A percentile compares a stretch with the other conserved stretches of the same genome.
These are phyloP conservation scores for Colletotrichum camelliae DNA, from an alignment of 2,329 filamentous ascomycete genomes.

Conservation along the genomic window DNA sequence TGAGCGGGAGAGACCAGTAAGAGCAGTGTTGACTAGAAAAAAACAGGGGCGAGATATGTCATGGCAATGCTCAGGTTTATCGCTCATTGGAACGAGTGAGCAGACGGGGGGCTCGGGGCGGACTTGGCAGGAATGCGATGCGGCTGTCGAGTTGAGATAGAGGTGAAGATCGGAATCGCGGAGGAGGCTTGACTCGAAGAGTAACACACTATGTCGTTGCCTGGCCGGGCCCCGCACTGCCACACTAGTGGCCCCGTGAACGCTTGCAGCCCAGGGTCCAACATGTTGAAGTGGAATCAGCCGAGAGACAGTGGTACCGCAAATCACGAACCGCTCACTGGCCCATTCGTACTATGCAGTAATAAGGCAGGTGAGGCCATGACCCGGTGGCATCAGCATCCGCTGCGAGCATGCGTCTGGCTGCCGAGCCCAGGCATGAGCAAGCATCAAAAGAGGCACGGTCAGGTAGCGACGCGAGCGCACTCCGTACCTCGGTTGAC, in stretches of 20 bases:
- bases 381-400: neutral
- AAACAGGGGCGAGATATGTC: constrained; percentile 9
- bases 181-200: constrained; percentile 20
- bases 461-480: neutral
- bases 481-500: neutral
- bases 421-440: neutral
- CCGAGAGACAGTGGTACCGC: constrained; percentile 14
- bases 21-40: neutral
- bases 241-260: constrained; percentile 21
- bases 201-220: constrained; percentile 12
- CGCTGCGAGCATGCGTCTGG: neutral
- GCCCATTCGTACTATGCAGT: neutral
- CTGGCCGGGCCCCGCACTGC: constrained; percentile 19
- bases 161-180: constrained; percentile 23
- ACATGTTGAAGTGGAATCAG: constrained; percentile 16
- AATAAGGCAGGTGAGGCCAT: constrained; percentile 5
- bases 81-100: constrained; percentile 2
- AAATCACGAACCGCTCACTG: constrained; percentile 7
- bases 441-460: neutral
- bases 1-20: neutral
- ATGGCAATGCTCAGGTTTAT: neutral
- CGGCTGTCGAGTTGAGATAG: constrained; percentile 12
- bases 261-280: constrained; percentile 18
- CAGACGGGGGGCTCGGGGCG: constrained; percentile 1
- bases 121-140: constrained; percentile 19